Percentiles rank a stretch among this genome's conserved stretches.
These are phyloP conservation scores for Orbilia oligospora DNA, from an alignment of 2,329 filamentous ascomycete genomes.

Conservation along the genomic window DNA sequence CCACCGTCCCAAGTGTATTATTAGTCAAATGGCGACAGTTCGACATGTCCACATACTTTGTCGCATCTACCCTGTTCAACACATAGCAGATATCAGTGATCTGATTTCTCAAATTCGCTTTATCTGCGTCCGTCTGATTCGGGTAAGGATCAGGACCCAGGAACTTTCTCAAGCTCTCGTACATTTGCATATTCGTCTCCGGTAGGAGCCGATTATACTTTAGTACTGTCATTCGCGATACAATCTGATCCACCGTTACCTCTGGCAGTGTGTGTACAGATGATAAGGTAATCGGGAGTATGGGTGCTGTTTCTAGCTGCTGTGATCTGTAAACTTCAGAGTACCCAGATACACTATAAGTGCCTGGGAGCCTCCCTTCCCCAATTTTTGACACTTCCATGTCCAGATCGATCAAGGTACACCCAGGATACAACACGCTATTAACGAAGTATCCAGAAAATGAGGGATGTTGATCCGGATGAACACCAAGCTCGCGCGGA, in stretches of 20 bases:
- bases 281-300: conserved; percentile 51
- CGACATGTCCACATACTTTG: conserved; percentile 53
- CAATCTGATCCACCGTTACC: conserved; percentile 51
- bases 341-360: conserved; percentile 57
- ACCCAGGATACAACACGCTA: conserved; percentile 51
- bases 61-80: conserved; percentile 47
- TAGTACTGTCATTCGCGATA: conserved; percentile 49
- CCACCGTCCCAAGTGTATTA: conserved; percentile 50
- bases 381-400: conserved; percentile 59
- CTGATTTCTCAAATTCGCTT: conserved; percentile 56
- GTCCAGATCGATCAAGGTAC: conserved; percentile 53
- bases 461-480: conserved; percentile 53
- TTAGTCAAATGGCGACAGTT: conserved; percentile 55
- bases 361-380: conserved; percentile 52
- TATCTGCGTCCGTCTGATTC: conserved; percentile 58
- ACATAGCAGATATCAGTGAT: conserved; percentile 60
- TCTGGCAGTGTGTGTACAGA: conserved; percentile 55
- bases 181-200: conserved; percentile 60
- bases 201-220: conserved; percentile 57
- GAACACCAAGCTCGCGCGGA: conserved; percentile 44
- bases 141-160: conserved; percentile 53
- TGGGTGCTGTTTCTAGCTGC: conserved; percentile 51
- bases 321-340: conserved; percentile 53
- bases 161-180: conserved; percentile 53
- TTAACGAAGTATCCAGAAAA: conserved; percentile 59